Evolutionary conservation across 352 stramenopile species (phyloP), one percentile per base, ranked within the genome.

Genomic region (Phytopythium litorale): DNA sequence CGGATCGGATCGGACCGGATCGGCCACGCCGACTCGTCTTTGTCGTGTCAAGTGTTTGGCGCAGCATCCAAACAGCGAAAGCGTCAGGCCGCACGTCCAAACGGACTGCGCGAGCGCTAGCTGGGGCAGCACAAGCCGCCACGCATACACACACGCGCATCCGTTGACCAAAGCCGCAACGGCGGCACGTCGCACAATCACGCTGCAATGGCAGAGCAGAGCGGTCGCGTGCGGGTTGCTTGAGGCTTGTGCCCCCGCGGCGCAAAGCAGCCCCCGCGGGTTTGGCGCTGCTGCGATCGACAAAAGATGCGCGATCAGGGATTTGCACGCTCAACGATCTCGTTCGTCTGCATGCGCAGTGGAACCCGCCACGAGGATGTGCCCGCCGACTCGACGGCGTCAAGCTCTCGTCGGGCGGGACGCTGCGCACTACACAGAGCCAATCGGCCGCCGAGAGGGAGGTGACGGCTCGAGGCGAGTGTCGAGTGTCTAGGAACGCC

Each of bases 321-420:
- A 57, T 45, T 40, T 45, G 51, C 51, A 21, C 11, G 32, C 51
- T 43, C 50, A 56, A 56, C 50, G 13, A 38, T 56, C 28, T 25
- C 50, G 21, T 15, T 16, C 23, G 48, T 37, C 11, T 42, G 18
- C 33, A 56, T 19, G 30, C 28, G 21, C 50, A 38, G 35, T 40
- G 35, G 35, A 11, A 38, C 50, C 30, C 18, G 30, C 28, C 28
- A 35, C 28, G 28, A 56, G 37, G 33, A 49, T 49, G 42, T 49
- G 42, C n/a, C 42, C 3, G 12, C 35, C 35, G 35, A 11, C 9
- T 15, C 35, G 35, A 40, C 35, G 35, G 35, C 35, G 12, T 16
- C 35, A 15, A 40, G 35, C 35, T 40, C 35, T 40, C 35, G 35
- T 40, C 3, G 28, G 28, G 28, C 3, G 28, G 28, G 28, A 32